A percentile compares a stretch with the other conserved stretches of the same genome.
Evolutionary conservation across 108 stramenopile species (phyloP).

Genomic region (Discostella stelligeroides): DNA sequence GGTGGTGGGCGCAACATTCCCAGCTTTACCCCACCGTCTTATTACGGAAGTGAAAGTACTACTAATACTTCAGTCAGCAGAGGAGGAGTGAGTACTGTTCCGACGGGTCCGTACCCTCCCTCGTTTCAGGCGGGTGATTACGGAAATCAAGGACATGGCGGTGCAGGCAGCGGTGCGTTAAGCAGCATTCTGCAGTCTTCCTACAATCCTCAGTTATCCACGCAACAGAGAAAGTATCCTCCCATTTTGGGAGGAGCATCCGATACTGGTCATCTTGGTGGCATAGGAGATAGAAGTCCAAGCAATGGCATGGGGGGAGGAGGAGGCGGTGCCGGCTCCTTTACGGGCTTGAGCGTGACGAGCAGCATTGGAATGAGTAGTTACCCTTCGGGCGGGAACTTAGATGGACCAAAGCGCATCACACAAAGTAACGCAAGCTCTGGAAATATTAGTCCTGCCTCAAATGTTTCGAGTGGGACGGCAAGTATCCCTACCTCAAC

Average conservation of each 20-base stretch:
- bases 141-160: slow-evolving; percentile 6
- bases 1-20: slow-evolving; percentile 6
- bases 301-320: neutral
- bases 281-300: neutral
- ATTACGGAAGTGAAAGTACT: slow-evolving; percentile 6
- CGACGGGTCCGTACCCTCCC: slow-evolving; percentile 37
- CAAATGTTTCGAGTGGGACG: neutral
- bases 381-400: too few relatives aligned
- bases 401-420: too few relatives aligned
- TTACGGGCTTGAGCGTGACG: neutral
- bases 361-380: neutral
- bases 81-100: too few relatives aligned
- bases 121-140: slow-evolving; percentile 24
- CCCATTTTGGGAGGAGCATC: slow-evolving; percentile 47
- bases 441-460: neutral
- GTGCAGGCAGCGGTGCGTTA: slow-evolving; percentile 20
- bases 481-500: neutral
- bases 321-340: neutral
- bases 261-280: slow-evolving; percentile 8
- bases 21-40: slow-evolving; percentile 14
- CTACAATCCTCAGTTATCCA: slow-evolving; percentile 32
- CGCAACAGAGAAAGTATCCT: slow-evolving; percentile 45
- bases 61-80: slow-evolving; percentile 5
- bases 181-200: slow-evolving; percentile 28
- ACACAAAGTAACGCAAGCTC: neutral